These are phyloP conservation scores for Calocybe cyanea DNA, from an alignment of 768 basidiomycete species.

Conservation along the genomic window DNA sequence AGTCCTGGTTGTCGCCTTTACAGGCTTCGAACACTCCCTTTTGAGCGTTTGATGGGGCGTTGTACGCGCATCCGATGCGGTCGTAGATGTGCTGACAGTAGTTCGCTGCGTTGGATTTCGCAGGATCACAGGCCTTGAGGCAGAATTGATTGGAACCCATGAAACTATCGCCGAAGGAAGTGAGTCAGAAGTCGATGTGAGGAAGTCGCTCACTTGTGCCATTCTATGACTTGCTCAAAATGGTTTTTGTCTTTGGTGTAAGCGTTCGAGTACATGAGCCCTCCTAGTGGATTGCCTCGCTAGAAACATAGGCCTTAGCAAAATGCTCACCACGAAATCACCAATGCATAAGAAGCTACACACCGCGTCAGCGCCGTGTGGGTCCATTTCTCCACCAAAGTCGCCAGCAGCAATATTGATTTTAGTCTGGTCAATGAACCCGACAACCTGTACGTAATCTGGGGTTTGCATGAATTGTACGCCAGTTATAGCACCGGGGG, in stretches of 20 bases:
- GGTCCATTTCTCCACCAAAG: constrained; percentile 47
- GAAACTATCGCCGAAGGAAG: constrained; percentile 33
- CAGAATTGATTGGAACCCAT: constrained; percentile 18
- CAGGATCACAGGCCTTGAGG: constrained; percentile 55
- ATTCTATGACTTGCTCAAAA: constrained; percentile 16
- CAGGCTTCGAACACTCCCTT: constrained; percentile 63
- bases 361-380: constrained; percentile 46
- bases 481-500: constrained; percentile 24
- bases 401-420: constrained; percentile 56
- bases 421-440: constrained; percentile 53
- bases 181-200: background rate
- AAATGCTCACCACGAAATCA: background rate
- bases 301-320: background rate
- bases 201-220: constrained; percentile 12
- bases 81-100: constrained; percentile 21
- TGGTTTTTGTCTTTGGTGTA: constrained; percentile 9
- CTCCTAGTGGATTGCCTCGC: constrained; percentile 22
- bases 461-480: constrained; percentile 48
- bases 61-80: constrained; percentile 33
- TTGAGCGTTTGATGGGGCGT: constrained; percentile 60
- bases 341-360: background rate
- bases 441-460: constrained; percentile 59
- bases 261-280: constrained; percentile 14
- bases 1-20: constrained; percentile 48
- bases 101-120: constrained; percentile 29